Conservation (phyloP, 495 filamentous ascomycete species). For the Lepraria neglecta region DNA sequence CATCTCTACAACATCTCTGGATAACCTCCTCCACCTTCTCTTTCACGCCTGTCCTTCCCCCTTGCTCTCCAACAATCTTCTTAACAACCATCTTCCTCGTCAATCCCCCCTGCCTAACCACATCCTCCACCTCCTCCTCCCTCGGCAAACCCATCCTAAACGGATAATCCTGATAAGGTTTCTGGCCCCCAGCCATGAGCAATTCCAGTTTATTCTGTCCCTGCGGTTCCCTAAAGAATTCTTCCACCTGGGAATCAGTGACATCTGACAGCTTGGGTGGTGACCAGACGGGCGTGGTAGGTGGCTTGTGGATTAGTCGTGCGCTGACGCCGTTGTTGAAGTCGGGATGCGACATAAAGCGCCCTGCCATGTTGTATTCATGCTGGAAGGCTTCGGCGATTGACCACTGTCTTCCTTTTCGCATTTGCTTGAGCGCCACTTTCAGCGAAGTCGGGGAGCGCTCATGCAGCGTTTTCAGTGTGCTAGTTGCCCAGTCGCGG, state of each 20-base stretch:
- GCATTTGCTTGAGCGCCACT: conserved; percentile 76
- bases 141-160: conserved; percentile 63
- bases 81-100: conserved; percentile 41
- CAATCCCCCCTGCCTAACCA: conserved; percentile 40
- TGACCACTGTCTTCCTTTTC: conserved; percentile 62
- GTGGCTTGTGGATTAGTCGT: conserved; percentile 59
- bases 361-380: conserved; percentile 69
- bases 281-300: conserved; percentile 58
- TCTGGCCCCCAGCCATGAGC: conserved; percentile 33
- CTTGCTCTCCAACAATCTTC: conserved; percentile 40
- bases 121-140: conserved; percentile 59
- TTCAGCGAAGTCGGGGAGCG: conserved; percentile 79
- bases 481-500: conserved; percentile 66
- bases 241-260: conserved; percentile 43
- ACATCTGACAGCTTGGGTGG: conserved; percentile 63
- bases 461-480: conserved; percentile 59
- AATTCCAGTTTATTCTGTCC: conserved; percentile 46
- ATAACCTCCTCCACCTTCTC: conserved; percentile 50
- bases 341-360: conserved; percentile 83
- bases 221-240: conserved; percentile 53
- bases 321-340: conserved; percentile 82
- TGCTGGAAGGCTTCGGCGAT: conserved; percentile 77
- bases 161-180: conserved; percentile 62
- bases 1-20: conserved; percentile 41
- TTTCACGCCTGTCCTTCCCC: conserved; percentile 50